Evolutionary conservation across 306 rosid species (phyloP).

Genomic region (Quercus engelmannii): DNA sequence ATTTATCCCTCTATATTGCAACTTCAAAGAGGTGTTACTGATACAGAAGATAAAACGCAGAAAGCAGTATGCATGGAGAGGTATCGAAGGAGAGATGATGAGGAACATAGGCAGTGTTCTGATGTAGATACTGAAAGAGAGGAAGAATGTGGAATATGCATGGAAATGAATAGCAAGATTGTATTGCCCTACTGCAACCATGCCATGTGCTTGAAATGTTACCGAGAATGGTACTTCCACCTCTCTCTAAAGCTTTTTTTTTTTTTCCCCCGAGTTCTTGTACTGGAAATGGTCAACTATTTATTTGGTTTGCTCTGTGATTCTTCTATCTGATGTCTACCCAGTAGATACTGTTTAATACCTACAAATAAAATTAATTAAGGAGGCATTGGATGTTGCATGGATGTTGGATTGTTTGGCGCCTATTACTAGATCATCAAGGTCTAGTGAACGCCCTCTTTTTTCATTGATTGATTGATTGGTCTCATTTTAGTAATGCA

Average conservation of each 20-base stretch:
- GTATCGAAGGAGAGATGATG: conserved; percentile 71
- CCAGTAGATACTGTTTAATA: not conserved
- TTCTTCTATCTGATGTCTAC: not conserved
- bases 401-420: not conserved
- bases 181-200: conserved; percentile 93
- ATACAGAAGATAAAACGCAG: conserved; percentile 84
- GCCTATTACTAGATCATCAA: not conserved
- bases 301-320: not conserved
- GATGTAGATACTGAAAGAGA: conserved; percentile 87
- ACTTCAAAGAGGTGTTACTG: conserved; percentile 84
- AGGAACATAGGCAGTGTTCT: conserved; percentile 41
- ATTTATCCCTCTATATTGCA: conserved; percentile 88
- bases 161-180: conserved; percentile 84
- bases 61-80: conserved; percentile 83
- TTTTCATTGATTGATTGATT: not conserved
- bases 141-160: conserved; percentile 97
- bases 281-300: not conserved
- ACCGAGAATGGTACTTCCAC: conserved; percentile 72
- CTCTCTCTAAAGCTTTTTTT: not conserved
- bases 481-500: not conserved
- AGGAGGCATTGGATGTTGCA: not conserved
- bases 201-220: conserved; percentile 89
- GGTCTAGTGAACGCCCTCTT: not conserved
- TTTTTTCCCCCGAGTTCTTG: not conserved
- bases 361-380: not conserved